Base-by-base conservation (phyloP, 768 basidiomycete genomes). In the Russula emetica region DNA sequence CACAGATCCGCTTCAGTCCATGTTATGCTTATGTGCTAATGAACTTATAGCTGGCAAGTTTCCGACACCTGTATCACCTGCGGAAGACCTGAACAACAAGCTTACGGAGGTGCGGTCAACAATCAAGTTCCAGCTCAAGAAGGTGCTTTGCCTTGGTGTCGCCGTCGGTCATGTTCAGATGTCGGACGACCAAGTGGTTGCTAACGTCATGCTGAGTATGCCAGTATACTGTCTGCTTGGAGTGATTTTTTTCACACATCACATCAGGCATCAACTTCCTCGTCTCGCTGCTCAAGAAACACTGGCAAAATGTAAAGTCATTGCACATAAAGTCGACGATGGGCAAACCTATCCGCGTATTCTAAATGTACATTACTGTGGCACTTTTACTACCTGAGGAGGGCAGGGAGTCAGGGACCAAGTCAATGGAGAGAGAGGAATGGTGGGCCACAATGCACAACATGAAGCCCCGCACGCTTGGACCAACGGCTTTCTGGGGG, bases 101-200 rank as follows among this genome's bases (percentile, higher is more conserved):
- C 81, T 97, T 74, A 85, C 78, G 69, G 97, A 99, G 77, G 95
- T 99, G 70, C 90, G 92, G 74, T 96, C 94, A 70, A 98, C 96
- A 69, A 98, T 99, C 86, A 99, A 98, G 82, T 98, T 98, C 91
- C 96, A 98, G 84, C 85, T 98, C 61, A 98, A 98, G 86, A 94
- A 94, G 82, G 97, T 98, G 64, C 84, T 99, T 62, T 99, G 97
- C 81, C 82, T 99, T 80, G 97, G 94, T 81, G 96, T 98, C 69
- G 97, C 97, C 71, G 90, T 99, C 68, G 97, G 95, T 71, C 94
- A 99, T 79, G 83, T 96, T 76, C 83, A 96, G 76, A 98, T 99
- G 95, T 88, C 82, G 63, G 94, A 98, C 70, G 97, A 99, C 78
- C 93, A 98, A 78, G 90, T 98, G 67, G 83, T 98, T 70, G 90